Evolutionary conservation across 2,329 filamentous ascomycete genomes (phyloP).

Genomic region (Microdochium paspali): DNA sequence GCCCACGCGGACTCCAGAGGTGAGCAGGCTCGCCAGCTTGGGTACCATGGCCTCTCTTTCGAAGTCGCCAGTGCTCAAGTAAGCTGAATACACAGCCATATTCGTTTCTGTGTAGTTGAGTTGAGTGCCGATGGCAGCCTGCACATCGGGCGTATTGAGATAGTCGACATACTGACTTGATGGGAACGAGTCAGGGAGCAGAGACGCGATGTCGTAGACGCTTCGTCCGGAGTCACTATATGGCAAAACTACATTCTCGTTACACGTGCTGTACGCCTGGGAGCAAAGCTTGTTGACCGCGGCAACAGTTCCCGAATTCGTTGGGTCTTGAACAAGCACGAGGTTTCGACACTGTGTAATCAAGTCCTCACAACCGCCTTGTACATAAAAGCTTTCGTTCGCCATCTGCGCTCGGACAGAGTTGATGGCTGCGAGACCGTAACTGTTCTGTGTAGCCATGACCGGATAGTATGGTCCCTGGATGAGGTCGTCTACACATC

Average conservation of each 20-base stretch:
- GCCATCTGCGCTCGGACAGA: slow-evolving; percentile 35
- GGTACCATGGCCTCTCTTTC: slow-evolving; percentile 14
- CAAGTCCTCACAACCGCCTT: slow-evolving; percentile 50
- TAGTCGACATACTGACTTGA: slow-evolving; percentile 45
- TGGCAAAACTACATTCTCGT: slow-evolving; percentile 37
- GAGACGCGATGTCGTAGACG: slow-evolving; percentile 47
- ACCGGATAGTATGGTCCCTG: slow-evolving; percentile 50
- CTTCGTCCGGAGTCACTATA: slow-evolving; percentile 43
- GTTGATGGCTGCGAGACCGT: slow-evolving; percentile 43
- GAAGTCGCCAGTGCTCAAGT: slow-evolving; percentile 45
- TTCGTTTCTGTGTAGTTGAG: slow-evolving; percentile 43
- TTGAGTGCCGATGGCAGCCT: slow-evolving; percentile 48
- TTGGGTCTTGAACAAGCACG: slow-evolving; percentile 37
- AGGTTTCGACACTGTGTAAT: slow-evolving; percentile 45
- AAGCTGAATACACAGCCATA: slow-evolving; percentile 32
- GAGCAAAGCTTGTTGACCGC: slow-evolving; percentile 46
- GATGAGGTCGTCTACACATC: slow-evolving; percentile 46
- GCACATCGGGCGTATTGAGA: slow-evolving; percentile 44
- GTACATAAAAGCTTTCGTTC: slow-evolving; percentile 51
- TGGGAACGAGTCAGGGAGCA: slow-evolving; percentile 50
- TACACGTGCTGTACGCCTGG: slow-evolving; percentile 46
- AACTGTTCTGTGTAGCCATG: slow-evolving; percentile 45
- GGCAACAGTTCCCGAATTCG: slow-evolving; percentile 42
- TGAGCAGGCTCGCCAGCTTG: slow-evolving; percentile 18
- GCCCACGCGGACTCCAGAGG: slow-evolving; percentile 11